Evolutionary conservation across 164 flowering plant genomes (phyloP).

Genomic region (Euptelea pleiosperma): DNA sequence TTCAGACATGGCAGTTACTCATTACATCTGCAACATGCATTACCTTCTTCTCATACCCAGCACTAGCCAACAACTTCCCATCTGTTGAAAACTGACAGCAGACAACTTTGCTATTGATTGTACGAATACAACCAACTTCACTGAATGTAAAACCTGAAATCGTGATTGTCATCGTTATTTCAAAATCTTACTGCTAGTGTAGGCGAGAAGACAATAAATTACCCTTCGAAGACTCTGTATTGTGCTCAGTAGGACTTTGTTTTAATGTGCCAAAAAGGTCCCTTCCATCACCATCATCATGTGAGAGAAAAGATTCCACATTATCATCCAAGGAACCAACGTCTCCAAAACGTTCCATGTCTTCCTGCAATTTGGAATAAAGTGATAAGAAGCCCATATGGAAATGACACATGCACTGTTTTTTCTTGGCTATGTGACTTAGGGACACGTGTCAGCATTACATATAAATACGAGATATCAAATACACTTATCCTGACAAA

Average conservation of each 20-base stretch:
- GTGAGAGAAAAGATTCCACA: slow-evolving; percentile 78
- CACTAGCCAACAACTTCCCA: slow-evolving; percentile 83
- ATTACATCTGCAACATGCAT: slow-evolving; percentile 2
- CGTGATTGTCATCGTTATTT: background rate
- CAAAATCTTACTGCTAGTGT: background rate
- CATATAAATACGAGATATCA: no score
- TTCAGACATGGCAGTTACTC: background rate
- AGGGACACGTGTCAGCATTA: background rate
- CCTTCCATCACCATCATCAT: slow-evolving; percentile 84
- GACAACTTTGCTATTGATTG: slow-evolving; percentile 62
- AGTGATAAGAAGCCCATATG: slow-evolving; percentile 1
- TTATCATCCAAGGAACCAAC: slow-evolving; percentile 81
- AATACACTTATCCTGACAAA: no score
- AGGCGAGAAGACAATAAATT: background rate
- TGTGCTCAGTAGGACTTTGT: slow-evolving; percentile 65
- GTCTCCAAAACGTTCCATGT: slow-evolving; percentile 82
- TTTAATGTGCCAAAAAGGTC: slow-evolving; percentile 66
- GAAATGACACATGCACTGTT: background rate
- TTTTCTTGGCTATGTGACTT: background rate
- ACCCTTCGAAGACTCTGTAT: slow-evolving; percentile 75
- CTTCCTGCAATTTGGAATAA: slow-evolving; percentile 60
- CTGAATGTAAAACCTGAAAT: slow-evolving; percentile 67
- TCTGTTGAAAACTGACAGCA: slow-evolving; percentile 93
- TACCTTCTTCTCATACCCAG: slow-evolving; percentile 92
- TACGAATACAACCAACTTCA: slow-evolving; percentile 62